phyloP scores from a whole-genome alignment of 2,329 filamentous ascomycete genomes.

The Daldinia sp. region DNA sequence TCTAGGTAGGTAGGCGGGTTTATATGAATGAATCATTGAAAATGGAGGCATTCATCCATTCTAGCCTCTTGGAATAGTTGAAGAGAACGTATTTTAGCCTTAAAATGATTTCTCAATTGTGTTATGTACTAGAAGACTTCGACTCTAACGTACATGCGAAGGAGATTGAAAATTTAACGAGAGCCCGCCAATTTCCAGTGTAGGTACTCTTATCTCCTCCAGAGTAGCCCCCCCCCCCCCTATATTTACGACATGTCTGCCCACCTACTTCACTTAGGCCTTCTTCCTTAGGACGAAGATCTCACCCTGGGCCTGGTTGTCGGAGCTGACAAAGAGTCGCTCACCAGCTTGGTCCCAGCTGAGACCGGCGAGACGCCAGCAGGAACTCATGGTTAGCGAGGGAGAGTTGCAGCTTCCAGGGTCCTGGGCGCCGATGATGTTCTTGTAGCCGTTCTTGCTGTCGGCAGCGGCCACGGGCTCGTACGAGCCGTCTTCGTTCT shows the following conservation, averaged over 20 bases:
- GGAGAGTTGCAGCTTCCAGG: constrained; percentile 54
- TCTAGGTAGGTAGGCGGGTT: no score
- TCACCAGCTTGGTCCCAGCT: constrained; percentile 50
- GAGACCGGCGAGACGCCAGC: constrained; percentile 62
- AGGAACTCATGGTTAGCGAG: constrained; percentile 46
- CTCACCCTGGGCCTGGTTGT: constrained; percentile 59
- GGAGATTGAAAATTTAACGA: constrained; percentile 23
- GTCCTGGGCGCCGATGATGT: constrained; percentile 59
- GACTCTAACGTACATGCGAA: constrained; percentile 15
- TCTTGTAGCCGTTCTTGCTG: constrained; percentile 54
- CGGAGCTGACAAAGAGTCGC: constrained; percentile 61
- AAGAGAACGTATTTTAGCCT: no score
- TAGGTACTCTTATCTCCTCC: constrained; percentile 1
- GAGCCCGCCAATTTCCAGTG: constrained; percentile 3
- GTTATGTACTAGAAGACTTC: neutral
- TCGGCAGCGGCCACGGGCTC: constrained; percentile 44
- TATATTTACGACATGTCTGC: neutral
- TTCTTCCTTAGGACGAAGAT: constrained; percentile 44
- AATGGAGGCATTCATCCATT: no score
- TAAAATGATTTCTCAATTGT: neutral
- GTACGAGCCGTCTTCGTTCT: constrained; percentile 44
- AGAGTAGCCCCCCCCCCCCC: neutral
- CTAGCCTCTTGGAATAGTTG: no score
- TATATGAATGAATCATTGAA: no score
- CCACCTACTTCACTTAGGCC: neutral